A percentile compares a stretch with the other conserved stretches of the same genome.
phyloP scores from a whole-genome alignment of 495 filamentous ascomycete species.

The Hypoxylon lienhwacheense region DNA sequence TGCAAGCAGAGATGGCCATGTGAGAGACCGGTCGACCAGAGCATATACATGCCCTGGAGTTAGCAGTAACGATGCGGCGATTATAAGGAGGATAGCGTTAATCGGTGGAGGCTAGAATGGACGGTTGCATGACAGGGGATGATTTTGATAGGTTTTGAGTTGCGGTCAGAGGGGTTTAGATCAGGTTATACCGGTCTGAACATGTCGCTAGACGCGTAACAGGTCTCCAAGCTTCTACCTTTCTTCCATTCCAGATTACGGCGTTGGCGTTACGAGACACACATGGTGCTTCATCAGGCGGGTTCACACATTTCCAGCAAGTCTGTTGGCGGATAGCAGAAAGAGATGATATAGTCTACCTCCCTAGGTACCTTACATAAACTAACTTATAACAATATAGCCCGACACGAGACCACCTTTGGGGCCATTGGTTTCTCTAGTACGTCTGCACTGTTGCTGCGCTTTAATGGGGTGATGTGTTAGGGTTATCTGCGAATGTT shows the following conservation, averaged over 20 bases:
- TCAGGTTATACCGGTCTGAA: conserved; percentile 8
- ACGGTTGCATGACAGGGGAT: conserved; percentile 5
- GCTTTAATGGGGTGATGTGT: too few species aligned
- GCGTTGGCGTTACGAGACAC: conserved; percentile 42
- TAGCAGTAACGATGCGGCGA: neutral
- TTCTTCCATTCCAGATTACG: conserved; percentile 17
- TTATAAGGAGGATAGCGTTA: neutral
- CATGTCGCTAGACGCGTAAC: conserved; percentile 19
- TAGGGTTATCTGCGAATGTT: too few species aligned
- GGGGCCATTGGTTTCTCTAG: too few species aligned
- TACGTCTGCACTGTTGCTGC: too few species aligned
- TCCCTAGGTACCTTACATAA: conserved; percentile 12
- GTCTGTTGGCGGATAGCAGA: conserved; percentile 20
- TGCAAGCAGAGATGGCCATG: conserved; percentile 98
- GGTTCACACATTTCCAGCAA: conserved; percentile 29
- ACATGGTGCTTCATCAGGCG: conserved; percentile 31
- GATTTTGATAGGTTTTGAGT: conserved; percentile 8
- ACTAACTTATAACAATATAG: conserved; percentile 13
- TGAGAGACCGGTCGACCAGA: conserved; percentile 43
- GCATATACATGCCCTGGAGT: neutral
- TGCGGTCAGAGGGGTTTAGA: conserved; percentile 5
- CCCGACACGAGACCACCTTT: neutral
- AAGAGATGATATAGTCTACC: conserved; percentile 15
- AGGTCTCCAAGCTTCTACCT: conserved; percentile 19
- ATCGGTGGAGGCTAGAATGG: conserved; percentile 4